Percentiles rank a stretch among this genome's conserved stretches.
Conservation (phyloP, 2,329 filamentous ascomycete genomes). For the Gyromitra esculenta region DNA sequence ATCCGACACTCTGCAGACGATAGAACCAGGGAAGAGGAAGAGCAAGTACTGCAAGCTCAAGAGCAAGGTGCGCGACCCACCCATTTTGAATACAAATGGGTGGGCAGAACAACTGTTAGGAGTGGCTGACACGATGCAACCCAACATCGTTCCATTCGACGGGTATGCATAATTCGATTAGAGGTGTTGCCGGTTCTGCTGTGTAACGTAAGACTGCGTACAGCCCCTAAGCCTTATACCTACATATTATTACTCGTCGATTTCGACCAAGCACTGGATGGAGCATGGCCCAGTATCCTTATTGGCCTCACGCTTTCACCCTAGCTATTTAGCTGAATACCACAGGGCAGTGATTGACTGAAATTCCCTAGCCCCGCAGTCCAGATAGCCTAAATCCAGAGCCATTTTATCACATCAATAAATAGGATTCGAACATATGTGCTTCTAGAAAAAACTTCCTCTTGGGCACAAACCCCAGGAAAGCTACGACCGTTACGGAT, state of each 20-base stretch:
- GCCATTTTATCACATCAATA: not conserved
- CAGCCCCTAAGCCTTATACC: conserved; percentile 19
- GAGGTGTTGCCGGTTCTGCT: not conserved
- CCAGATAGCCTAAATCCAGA: not conserved
- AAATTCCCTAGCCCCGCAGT: not conserved
- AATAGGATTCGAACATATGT: not conserved
- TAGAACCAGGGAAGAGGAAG: conserved; percentile 6
- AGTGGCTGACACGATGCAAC: conserved; percentile 14
- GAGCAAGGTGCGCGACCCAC: conserved; percentile 13
- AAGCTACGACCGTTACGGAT: not conserved
- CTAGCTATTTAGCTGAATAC: not conserved
- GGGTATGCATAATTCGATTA: not conserved
- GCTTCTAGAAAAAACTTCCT: not conserved
- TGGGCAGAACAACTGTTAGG: conserved; percentile 10
- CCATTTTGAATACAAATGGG: conserved; percentile 28
- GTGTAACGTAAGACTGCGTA: conserved; percentile 30
- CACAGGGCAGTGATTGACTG: not conserved
- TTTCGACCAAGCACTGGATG: not conserved
- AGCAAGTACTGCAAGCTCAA: conserved; percentile 3
- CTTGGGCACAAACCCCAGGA: not conserved
- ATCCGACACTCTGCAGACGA: conserved; percentile 5
- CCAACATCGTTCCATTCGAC: conserved; percentile 11
- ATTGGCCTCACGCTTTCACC: not conserved
- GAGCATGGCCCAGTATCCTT: not conserved
- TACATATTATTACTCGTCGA: conserved; percentile 17